Percentiles rank a stretch among this genome's conserved stretches.
Conservation (phyloP, 1,139 yeast genomes). For the Starmera stellimalicola region DNA sequence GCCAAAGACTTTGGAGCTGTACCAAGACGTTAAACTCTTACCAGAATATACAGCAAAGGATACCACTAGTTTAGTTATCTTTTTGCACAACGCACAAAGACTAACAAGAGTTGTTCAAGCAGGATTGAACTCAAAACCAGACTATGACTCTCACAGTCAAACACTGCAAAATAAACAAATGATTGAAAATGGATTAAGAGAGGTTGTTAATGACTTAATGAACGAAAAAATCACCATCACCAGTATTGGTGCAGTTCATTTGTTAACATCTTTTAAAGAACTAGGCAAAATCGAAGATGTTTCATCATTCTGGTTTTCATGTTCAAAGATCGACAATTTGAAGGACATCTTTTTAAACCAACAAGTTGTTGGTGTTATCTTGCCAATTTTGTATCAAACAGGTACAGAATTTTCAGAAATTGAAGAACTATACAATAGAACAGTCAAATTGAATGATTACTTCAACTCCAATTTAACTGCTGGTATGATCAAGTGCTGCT, state of each 20-base stretch:
- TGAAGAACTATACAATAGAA: slow-evolving; percentile 34
- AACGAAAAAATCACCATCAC: slow-evolving; percentile 32
- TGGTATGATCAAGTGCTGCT: slow-evolving; percentile 54
- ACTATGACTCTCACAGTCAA: slow-evolving; percentile 42
- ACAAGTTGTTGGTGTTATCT: slow-evolving; percentile 58
- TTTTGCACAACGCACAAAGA: slow-evolving; percentile 40
- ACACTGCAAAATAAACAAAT: slow-evolving; percentile 38
- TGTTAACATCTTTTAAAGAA: slow-evolving; percentile 50
- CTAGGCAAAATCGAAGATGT: slow-evolving; percentile 43
- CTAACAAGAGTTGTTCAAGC: slow-evolving; percentile 40
- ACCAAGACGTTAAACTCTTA: slow-evolving; percentile 31
- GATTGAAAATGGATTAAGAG: slow-evolving; percentile 36
- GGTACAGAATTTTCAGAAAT: slow-evolving; percentile 58
- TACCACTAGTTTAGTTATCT: slow-evolving; percentile 35
- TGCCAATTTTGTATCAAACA: slow-evolving; percentile 57
- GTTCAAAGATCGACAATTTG: slow-evolving; percentile 23
- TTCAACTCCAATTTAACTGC: slow-evolving; percentile 41
- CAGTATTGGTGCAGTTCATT: slow-evolving; percentile 46
- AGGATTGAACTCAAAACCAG: slow-evolving; percentile 42
- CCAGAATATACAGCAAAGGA: slow-evolving; percentile 35
- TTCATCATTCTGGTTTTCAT: slow-evolving; percentile 41
- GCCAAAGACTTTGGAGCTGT: slow-evolving; percentile 35
- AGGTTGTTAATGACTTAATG: slow-evolving; percentile 39
- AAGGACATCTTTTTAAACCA: slow-evolving; percentile 31
- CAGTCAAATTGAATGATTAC: slow-evolving; percentile 22